These are phyloP conservation scores for Volvariella surrecta DNA, from an alignment of 1,284 basidiomycete species.

Conservation along the genomic window DNA sequence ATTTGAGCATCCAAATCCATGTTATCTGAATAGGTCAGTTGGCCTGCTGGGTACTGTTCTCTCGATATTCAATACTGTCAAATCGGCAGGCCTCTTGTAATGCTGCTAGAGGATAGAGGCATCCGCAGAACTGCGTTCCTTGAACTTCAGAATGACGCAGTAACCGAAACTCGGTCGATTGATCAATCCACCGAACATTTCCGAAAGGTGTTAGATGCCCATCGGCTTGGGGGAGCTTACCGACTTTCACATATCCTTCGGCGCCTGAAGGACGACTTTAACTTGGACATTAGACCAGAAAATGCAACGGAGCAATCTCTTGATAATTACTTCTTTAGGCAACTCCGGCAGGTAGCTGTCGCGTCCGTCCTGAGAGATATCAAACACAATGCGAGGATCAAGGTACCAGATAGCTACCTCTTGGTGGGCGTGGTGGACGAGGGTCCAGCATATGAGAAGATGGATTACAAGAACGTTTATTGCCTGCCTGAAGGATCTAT, in stretches of 20 bases:
- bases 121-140: constrained; percentile 37
- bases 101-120: constrained; percentile 48
- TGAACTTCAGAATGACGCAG: constrained; percentile 35
- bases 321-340: constrained; percentile 39
- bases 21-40: constrained; percentile 56
- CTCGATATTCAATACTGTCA: not conserved
- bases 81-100: constrained; percentile 38
- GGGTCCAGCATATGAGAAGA: constrained; percentile 39
- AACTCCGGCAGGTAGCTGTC: constrained; percentile 36
- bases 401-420: constrained; percentile 43
- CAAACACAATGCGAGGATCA: constrained; percentile 59
- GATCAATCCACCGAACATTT: constrained; percentile 33
- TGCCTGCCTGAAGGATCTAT: constrained; percentile 36
- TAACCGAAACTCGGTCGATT: constrained; percentile 34
- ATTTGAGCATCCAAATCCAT: constrained; percentile 46
- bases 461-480: constrained; percentile 34
- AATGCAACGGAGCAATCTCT: constrained; percentile 18
- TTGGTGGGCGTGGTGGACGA: constrained; percentile 66
- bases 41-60: not conserved
- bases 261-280: constrained; percentile 29
- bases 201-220: constrained; percentile 28
- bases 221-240: constrained; percentile 36
- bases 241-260: constrained; percentile 35
- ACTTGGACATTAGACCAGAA: constrained; percentile 31
- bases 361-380: constrained; percentile 49